These are phyloP conservation scores for Fusarium proliferatum DNA, from an alignment of 2,329 filamentous ascomycete species.

Conservation along the genomic window DNA sequence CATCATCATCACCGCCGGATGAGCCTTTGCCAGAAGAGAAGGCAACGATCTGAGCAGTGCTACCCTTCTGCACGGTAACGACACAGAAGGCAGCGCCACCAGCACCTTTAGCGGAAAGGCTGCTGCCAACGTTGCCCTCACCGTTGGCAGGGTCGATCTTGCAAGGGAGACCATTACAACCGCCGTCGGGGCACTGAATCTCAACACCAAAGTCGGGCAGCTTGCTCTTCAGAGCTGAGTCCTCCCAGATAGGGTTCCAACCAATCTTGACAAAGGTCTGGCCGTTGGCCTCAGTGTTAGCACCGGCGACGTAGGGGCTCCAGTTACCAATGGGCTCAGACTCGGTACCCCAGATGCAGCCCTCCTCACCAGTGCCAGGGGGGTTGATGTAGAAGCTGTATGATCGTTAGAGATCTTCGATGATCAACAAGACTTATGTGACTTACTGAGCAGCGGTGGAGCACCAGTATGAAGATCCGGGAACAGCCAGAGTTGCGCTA, in stretches of 20 bases:
- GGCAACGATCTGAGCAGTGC: constrained; percentile 74
- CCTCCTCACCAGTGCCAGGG: constrained; percentile 72
- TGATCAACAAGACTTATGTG: neutral
- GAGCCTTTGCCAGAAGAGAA: constrained; percentile 57
- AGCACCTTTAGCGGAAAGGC: constrained; percentile 67
- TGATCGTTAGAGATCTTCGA: constrained; percentile 48
- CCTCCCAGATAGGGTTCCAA: constrained; percentile 80
- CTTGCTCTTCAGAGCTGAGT: constrained; percentile 63
- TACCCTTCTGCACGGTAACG: constrained; percentile 76
- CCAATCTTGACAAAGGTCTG: constrained; percentile 80
- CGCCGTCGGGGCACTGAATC: constrained; percentile 73
- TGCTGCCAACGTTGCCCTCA: constrained; percentile 69
- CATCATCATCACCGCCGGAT: constrained; percentile 31
- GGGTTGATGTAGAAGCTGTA: constrained; percentile 80
- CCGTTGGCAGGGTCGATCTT: constrained; percentile 71
- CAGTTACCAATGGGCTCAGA: constrained; percentile 77
- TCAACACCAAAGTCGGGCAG: constrained; percentile 75
- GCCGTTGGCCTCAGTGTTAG: constrained; percentile 74
- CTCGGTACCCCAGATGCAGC: constrained; percentile 77
- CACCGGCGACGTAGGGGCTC: constrained; percentile 80
- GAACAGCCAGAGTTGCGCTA: constrained; percentile 73
- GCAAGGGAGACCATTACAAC: constrained; percentile 81
- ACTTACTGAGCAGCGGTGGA: constrained; percentile 78
- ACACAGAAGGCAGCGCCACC: constrained; percentile 79
- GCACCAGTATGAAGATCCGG: constrained; percentile 76